These are phyloP conservation scores for Sporothrix luriei DNA, from an alignment of 2,329 filamentous ascomycete genomes.

Conservation along the genomic window DNA sequence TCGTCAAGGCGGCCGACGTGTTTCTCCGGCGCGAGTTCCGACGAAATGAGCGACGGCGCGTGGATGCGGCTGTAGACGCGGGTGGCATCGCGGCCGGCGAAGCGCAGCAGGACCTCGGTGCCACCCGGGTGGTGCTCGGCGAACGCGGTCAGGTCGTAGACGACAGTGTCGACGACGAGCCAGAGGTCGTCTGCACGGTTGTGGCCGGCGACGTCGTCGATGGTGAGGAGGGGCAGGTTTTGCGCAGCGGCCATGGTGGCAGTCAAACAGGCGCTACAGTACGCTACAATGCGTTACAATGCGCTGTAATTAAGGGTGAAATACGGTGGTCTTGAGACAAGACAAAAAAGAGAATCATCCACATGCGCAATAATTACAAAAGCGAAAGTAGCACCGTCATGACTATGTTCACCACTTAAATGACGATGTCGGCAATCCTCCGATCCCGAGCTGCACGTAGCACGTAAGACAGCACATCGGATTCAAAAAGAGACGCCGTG, in stretches of 20 bases:
- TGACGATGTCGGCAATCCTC: conserved; percentile 9
- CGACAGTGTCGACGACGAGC: conserved; percentile 68
- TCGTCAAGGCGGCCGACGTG: conserved; percentile 53
- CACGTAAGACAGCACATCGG: no score
- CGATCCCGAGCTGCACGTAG: neutral
- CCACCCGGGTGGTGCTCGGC: conserved; percentile 49
- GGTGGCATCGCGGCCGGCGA: conserved; percentile 58
- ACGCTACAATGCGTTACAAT: neutral
- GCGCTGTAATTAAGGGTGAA: neutral
- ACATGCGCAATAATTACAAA: no score
- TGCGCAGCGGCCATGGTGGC: neutral
- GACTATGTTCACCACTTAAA: no score
- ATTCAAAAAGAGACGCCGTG: no score
- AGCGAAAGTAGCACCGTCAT: no score
- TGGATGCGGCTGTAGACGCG: conserved; percentile 56
- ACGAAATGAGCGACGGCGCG: conserved; percentile 46
- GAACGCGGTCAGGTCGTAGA: conserved; percentile 72
- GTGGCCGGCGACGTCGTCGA: conserved; percentile 51
- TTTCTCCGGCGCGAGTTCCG: conserved; percentile 50
- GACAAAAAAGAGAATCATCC: neutral
- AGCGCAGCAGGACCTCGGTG: conserved; percentile 50
- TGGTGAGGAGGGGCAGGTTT: conserved; percentile 8
- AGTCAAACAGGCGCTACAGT: neutral
- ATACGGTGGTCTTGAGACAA: neutral
- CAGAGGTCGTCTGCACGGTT: conserved; percentile 58